Conservation (phyloP, 2,329 filamentous ascomycete species). For the Aurifilum marmelostoma region DNA sequence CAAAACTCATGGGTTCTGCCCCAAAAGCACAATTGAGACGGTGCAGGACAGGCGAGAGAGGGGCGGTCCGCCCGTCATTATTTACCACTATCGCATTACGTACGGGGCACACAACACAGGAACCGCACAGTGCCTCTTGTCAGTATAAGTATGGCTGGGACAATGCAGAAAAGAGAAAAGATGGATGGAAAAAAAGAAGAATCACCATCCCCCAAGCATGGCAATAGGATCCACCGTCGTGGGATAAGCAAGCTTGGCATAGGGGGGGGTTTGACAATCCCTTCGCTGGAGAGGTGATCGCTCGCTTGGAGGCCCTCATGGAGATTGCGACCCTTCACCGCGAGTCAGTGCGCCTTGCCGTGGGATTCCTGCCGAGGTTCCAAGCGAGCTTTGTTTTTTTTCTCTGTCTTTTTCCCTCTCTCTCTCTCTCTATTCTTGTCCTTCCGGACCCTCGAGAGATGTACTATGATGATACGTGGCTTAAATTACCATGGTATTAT, state of each 20-base stretch:
- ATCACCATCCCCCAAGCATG: not conserved
- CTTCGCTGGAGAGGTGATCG: not conserved
- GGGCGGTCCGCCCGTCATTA: not conserved
- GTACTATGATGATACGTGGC: not conserved
- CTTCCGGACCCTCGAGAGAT: too few species aligned
- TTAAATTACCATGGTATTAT: not conserved
- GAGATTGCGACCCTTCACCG: slow-evolving; percentile 3
- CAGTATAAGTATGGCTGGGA: not conserved
- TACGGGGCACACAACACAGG: not conserved
- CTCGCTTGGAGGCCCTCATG: not conserved
- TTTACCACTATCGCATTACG: not conserved
- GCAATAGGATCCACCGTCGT: not conserved
- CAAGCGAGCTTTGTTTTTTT: not conserved
- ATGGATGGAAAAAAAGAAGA: not conserved
- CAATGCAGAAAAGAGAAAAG: not conserved
- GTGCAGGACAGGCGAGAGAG: too few species aligned
- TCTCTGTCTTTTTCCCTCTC: too few species aligned
- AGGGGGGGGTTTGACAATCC: not conserved
- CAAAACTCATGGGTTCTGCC: not conserved
- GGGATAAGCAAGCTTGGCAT: not conserved
- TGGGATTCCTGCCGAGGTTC: not conserved
- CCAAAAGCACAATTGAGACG: not conserved
- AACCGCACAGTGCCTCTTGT: not conserved
- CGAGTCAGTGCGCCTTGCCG: not conserved
- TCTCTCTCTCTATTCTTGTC: too few species aligned